phyloP scores from a whole-genome alignment of 2,329 filamentous ascomycete genomes.

The Tolypocladium paradoxum region DNA sequence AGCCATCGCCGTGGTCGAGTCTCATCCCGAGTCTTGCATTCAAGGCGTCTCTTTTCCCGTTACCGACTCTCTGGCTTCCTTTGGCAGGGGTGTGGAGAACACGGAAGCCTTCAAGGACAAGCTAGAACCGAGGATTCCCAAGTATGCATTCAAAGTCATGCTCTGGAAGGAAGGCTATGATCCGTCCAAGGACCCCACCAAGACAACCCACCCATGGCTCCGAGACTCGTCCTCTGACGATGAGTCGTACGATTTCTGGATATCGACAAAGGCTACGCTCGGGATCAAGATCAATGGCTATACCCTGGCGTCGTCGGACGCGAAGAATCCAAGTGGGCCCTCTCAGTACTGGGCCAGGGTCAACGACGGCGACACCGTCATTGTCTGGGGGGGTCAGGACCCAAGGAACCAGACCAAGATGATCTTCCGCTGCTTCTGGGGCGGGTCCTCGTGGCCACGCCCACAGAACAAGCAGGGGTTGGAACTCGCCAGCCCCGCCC shows the following conservation, averaged over 20 bases:
- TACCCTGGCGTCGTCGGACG: constrained; percentile 46
- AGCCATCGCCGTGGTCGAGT: constrained; percentile 55
- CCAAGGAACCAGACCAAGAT: constrained; percentile 32
- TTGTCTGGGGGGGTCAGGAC: constrained; percentile 50
- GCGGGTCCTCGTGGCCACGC: constrained; percentile 37
- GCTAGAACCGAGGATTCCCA: constrained; percentile 64
- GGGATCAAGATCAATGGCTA: constrained; percentile 70
- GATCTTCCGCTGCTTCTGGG: constrained; percentile 44
- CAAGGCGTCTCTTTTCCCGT: constrained; percentile 53
- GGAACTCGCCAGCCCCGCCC: constrained; percentile 23
- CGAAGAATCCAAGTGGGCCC: constrained; percentile 40
- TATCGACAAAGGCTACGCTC: constrained; percentile 67
- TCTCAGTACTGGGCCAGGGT: constrained; percentile 57
- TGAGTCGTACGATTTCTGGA: constrained; percentile 56
- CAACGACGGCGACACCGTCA: constrained; percentile 66
- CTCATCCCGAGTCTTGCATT: constrained; percentile 54
- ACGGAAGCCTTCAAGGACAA: constrained; percentile 54
- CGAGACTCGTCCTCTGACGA: constrained; percentile 23
- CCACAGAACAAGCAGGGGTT: constrained; percentile 12
- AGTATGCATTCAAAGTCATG: constrained; percentile 68
- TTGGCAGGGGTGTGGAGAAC: constrained; percentile 63
- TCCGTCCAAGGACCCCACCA: constrained; percentile 38
- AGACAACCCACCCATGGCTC: constrained; percentile 39
- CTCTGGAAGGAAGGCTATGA: constrained; percentile 63
- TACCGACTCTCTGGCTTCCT: constrained; percentile 57